phyloP scores from a whole-genome alignment of 108 stramenopile species.

The Aurantiochytrium sp. region DNA sequence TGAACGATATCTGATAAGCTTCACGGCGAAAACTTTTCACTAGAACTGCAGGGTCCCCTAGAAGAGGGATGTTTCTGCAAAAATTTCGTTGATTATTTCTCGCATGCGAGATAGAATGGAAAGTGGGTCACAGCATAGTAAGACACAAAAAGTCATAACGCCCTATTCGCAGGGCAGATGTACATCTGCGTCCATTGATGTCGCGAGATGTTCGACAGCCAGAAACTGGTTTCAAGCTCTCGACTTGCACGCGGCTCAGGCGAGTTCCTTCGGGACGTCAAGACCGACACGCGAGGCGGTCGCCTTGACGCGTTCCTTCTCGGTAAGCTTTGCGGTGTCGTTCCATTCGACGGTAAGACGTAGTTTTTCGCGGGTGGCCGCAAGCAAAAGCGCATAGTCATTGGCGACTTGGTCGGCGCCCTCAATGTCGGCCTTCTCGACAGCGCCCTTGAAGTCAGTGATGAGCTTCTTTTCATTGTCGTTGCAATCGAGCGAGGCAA shows the following conservation, averaged over 20 bases:
- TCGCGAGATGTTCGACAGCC: no score
- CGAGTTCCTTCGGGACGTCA: not conserved
- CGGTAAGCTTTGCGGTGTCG: not conserved
- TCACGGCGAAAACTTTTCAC: no score
- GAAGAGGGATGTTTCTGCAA: no score
- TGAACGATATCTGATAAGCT: no score
- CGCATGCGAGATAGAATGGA: no score
- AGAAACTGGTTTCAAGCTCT: no score
- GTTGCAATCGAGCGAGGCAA: not conserved
- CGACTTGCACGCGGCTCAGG: not conserved
- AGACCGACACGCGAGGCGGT: not conserved
- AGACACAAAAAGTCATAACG: no score
- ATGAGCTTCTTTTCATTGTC: not conserved
- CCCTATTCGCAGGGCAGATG: no score
- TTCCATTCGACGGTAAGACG: conserved; percentile 14
- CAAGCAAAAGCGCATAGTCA: not conserved
- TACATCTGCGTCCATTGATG: no score
- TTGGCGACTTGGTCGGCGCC: not conserved
- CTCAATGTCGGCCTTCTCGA: not conserved
- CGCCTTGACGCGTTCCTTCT: not conserved
- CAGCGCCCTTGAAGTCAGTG: not conserved
- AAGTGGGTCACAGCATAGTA: no score
- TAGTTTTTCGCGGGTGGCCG: not conserved
- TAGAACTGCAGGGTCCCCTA: no score
- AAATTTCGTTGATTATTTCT: no score